phyloP scores from a whole-genome alignment of 192 early-diverging fungal species.

The Chytriomyces confervae region DNA sequence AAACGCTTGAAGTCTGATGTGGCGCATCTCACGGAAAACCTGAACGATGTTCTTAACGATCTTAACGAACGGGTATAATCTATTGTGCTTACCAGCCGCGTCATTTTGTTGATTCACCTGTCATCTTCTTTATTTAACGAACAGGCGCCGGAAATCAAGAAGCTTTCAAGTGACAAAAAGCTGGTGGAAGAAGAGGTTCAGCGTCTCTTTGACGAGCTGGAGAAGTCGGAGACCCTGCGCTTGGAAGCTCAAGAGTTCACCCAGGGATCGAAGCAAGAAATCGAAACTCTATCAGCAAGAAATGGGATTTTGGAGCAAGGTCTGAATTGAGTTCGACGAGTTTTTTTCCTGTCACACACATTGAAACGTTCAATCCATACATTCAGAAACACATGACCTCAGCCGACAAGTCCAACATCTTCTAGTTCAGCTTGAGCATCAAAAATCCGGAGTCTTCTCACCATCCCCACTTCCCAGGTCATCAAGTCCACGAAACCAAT shows the following conservation, averaged over 20 bases:
- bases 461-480: not conserved
- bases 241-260: not conserved
- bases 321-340: not conserved
- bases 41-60: constrained; percentile 33
- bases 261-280: not conserved
- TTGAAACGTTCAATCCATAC: not conserved
- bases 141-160: constrained; percentile 34
- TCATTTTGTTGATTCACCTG: not conserved
- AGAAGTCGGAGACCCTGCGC: not conserved
- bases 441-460: constrained; percentile 17
- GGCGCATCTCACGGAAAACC: constrained; percentile 13
- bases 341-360: not conserved
- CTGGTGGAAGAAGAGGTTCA: constrained; percentile 31
- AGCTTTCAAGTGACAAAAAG: constrained; percentile 29
- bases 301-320: constrained; percentile 33
- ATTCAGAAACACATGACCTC: constrained; percentile 33
- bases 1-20: constrained; percentile 10
- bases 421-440: constrained; percentile 26
- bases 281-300: not conserved
- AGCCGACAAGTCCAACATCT: constrained; percentile 42
- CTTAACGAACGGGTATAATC: constrained; percentile 33
- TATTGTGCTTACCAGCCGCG: not conserved
- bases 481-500: too few relatives aligned
- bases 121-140: constrained; percentile 4
- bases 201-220: not conserved